These are phyloP conservation scores for Garcia nutans DNA, from an alignment of 345 rosid genomes.

Conservation along the genomic window DNA sequence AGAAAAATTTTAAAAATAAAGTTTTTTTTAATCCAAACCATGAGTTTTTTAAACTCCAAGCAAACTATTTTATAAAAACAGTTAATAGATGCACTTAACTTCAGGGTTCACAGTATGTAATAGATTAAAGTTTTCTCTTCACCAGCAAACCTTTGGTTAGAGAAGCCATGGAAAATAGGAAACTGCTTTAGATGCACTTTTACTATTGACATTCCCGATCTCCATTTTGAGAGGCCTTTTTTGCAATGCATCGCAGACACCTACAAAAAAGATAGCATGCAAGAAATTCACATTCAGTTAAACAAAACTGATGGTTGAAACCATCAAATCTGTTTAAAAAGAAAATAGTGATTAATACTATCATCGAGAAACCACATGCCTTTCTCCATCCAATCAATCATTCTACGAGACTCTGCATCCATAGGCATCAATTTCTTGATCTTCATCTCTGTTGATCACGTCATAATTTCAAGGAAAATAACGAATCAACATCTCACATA, in stretches of 20 bases:
- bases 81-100: too few species aligned
- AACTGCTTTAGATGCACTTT: too few species aligned
- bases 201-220: too few species aligned
- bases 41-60: too few species aligned
- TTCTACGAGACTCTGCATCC: constrained; percentile 89
- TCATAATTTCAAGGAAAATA: constrained; percentile 9
- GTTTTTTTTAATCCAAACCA: too few species aligned
- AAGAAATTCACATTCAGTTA: not conserved
- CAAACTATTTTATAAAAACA: too few species aligned
- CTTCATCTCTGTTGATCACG: constrained; percentile 64
- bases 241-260: constrained; percentile 92
- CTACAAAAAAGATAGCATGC: constrained; percentile 30
- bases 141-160: too few species aligned
- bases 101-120: too few species aligned
- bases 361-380: constrained; percentile 37
- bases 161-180: too few species aligned
- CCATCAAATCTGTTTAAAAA: not conserved
- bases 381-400: constrained; percentile 99
- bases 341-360: not conserved
- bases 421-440: constrained; percentile 97
- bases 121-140: too few species aligned
- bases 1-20: too few species aligned
- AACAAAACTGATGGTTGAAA: not conserved
- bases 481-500: not conserved
- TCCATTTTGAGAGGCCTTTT: too few species aligned